Evolutionary conservation across 2,329 filamentous ascomycete genomes (phyloP).

Genomic region (Penicillium sp.): DNA sequence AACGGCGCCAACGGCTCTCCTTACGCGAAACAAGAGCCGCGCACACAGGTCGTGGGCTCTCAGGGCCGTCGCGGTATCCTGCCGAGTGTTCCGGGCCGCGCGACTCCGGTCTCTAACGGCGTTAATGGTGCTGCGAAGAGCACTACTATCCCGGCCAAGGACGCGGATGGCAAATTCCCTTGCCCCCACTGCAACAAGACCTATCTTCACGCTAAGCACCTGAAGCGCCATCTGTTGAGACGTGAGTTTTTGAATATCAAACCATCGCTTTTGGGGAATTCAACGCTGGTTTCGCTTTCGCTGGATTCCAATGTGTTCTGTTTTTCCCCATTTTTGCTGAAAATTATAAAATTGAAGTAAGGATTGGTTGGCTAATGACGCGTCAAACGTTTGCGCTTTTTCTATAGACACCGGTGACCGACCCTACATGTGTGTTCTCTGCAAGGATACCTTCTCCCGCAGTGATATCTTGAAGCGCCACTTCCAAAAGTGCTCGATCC

Average conservation of each 20-base stretch:
- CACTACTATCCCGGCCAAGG: constrained; percentile 86
- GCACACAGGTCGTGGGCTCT: constrained; percentile 89
- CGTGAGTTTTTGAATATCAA: constrained; percentile 67
- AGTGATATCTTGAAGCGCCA: constrained; percentile 98
- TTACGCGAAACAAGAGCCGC: constrained; percentile 49
- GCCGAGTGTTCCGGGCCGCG: constrained; percentile 85
- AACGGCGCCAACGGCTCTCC: constrained; percentile 44
- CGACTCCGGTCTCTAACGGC: constrained; percentile 69
- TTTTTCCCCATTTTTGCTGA: not conserved
- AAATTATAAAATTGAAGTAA: constrained; percentile 9
- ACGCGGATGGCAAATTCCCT: constrained; percentile 96
- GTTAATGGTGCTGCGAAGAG: constrained; percentile 72
- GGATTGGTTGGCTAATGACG: constrained; percentile 17
- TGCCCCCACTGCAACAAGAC: constrained; percentile 98
- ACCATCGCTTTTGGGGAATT: constrained; percentile 2
- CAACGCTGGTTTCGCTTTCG: no score
- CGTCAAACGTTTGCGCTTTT: constrained; percentile 29
- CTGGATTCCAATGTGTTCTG: not conserved
- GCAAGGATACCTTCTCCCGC: constrained; percentile 95
- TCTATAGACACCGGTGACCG: constrained; percentile 88
- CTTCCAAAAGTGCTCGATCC: constrained; percentile 98
- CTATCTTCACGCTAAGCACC: constrained; percentile 94
- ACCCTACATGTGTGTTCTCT: constrained; percentile 97
- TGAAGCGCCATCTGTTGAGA: constrained; percentile 93
- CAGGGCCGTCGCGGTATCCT: constrained; percentile 91